Conservation (phyloP, 495 filamentous ascomycete genomes). For the Antarctomyces pellizariae region DNA sequence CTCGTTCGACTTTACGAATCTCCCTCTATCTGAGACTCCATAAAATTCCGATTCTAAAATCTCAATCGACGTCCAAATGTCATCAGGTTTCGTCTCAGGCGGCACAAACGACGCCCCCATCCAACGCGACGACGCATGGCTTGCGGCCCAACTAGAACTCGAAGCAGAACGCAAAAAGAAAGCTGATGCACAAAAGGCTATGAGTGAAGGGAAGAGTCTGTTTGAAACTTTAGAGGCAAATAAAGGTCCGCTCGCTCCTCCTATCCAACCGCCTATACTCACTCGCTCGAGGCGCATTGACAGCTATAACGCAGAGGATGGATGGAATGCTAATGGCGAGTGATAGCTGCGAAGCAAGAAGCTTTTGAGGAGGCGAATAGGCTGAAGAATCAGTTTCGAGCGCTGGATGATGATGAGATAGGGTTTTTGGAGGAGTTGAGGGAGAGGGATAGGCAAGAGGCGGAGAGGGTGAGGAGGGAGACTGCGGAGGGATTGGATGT, state of each 20-base stretch:
- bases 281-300: not conserved
- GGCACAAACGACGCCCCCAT: conserved; percentile 46
- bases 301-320: too few species aligned
- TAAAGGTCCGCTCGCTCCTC: conserved; percentile 37
- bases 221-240: conserved; percentile 81
- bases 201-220: conserved; percentile 47
- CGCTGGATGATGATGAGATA: conserved; percentile 81
- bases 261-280: not conserved
- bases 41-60: too few species aligned
- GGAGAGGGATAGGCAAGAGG: conserved; percentile 42
- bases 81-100: conserved; percentile 76
- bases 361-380: conserved; percentile 79
- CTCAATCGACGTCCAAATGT: too few species aligned
- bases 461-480: conserved; percentile 49
- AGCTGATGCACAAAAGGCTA: conserved; percentile 24
- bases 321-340: conserved; percentile 3
- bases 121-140: conserved; percentile 49
- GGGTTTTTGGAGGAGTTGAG: conserved; percentile 70
- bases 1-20: too few species aligned
- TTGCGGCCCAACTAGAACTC: conserved; percentile 48
- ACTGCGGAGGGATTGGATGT: conserved; percentile 44
- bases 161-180: conserved; percentile 24
- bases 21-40: too few species aligned
- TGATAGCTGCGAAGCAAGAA: conserved; percentile 73
- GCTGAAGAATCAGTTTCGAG: conserved; percentile 82